Conservation (phyloP, 2,329 filamentous ascomycete genomes). For the Penicillium sp. region DNA sequence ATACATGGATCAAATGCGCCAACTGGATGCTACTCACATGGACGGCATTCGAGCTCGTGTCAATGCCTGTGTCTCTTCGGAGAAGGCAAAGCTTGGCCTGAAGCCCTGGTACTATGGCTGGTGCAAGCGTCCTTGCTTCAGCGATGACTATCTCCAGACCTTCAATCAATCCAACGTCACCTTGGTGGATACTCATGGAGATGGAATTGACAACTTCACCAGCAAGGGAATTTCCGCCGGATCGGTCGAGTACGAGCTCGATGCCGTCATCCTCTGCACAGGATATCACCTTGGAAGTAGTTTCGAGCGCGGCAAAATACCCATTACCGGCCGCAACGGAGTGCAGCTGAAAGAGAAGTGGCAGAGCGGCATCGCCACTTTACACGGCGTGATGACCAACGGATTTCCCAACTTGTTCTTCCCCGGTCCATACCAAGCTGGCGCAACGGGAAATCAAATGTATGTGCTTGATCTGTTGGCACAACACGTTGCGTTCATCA, state of each 20-base stretch:
- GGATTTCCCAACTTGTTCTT: constrained; percentile 55
- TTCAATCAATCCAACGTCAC: constrained; percentile 57
- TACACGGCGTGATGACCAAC: constrained; percentile 48
- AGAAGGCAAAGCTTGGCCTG: constrained; percentile 47
- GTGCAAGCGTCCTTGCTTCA: constrained; percentile 61
- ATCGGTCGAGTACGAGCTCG: not conserved
- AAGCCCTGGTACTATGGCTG: constrained; percentile 57
- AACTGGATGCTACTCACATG: constrained; percentile 40
- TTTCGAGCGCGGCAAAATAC: constrained; percentile 28
- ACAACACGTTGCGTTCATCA: constrained; percentile 44
- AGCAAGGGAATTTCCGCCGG: not conserved
- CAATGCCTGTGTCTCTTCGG: constrained; percentile 50
- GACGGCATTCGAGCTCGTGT: constrained; percentile 46
- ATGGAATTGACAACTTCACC: constrained; percentile 41
- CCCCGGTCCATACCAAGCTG: constrained; percentile 41
- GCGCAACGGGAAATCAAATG: constrained; percentile 37
- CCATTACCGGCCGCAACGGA: constrained; percentile 43
- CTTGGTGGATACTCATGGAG: constrained; percentile 55
- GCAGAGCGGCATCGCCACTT: constrained; percentile 42
- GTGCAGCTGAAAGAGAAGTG: constrained; percentile 46
- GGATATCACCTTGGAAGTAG: constrained; percentile 36
- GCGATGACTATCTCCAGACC: constrained; percentile 48
- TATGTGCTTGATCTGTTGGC: constrained; percentile 35
- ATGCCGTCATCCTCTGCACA: constrained; percentile 26
- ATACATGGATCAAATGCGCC: constrained; percentile 21